Evolutionary conservation across 371 early-diverging fungal genomes (phyloP).

Genomic region (Parasitella parasitica): DNA sequence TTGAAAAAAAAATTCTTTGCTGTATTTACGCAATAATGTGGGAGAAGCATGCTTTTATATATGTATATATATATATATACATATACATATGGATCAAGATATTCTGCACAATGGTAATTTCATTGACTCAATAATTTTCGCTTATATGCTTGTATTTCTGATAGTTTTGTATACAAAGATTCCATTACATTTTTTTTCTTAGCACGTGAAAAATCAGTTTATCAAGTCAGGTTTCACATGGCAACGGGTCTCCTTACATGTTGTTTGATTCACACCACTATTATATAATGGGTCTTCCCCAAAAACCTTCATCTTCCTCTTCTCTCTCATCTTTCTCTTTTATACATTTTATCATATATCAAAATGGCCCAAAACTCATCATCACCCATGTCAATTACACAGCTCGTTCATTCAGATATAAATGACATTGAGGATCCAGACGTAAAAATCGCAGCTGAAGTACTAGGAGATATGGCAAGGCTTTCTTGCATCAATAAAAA

Average conservation of each 20-base stretch:
- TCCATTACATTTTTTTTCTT: neutral
- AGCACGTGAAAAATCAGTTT: constrained; percentile 13
- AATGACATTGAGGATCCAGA: constrained; percentile 44
- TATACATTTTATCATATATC: neutral
- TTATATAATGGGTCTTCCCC: neutral
- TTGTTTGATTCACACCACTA: neutral
- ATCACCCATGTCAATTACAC: constrained; percentile 42
- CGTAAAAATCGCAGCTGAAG: constrained; percentile 68
- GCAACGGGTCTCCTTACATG: constrained; percentile 1
- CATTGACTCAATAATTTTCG: no score
- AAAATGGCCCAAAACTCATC: constrained; percentile 12
- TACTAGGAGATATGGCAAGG: constrained; percentile 61
- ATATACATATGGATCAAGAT: no score
- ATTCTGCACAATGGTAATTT: no score
- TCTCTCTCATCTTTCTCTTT: constrained; percentile 18
- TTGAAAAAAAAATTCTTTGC: neutral
- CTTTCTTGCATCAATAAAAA: constrained; percentile 18
- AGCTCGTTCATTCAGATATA: constrained; percentile 23
- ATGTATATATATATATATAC: no score
- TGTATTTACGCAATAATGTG: no score
- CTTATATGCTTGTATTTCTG: no score
- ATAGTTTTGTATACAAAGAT: no score
- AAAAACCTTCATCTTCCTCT: constrained; percentile 4
- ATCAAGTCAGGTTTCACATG: constrained; percentile 17
- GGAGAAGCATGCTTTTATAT: neutral